Conservation (phyloP, 75 land plant genomes). For the Sequoia sempervirens region DNA sequence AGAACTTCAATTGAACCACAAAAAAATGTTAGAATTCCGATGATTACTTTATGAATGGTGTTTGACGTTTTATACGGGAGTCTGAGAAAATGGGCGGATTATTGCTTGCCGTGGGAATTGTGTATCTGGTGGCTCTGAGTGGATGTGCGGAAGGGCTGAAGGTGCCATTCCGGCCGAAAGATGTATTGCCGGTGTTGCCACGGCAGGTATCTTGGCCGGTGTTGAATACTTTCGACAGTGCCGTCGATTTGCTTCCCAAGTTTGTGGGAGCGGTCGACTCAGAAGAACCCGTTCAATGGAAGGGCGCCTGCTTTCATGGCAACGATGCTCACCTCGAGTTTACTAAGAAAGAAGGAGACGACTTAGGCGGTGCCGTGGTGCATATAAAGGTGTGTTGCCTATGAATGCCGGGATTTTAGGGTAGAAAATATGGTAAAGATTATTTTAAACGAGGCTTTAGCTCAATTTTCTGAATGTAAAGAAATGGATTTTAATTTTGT, state of each 20-base stretch:
- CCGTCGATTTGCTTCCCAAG: slow-evolving; percentile 80
- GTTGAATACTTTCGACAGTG: slow-evolving; percentile 65
- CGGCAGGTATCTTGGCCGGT: slow-evolving; percentile 84
- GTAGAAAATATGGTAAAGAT: neutral
- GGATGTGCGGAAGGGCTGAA: slow-evolving; percentile 31
- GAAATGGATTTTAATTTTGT: no score
- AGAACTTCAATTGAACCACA: no score
- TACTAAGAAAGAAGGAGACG: slow-evolving; percentile 27
- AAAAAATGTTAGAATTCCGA: no score
- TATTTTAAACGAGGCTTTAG: no score
- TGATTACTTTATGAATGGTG: no score
- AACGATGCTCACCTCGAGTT: slow-evolving; percentile 72
- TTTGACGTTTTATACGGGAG: neutral
- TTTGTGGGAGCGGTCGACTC: slow-evolving; percentile 72
- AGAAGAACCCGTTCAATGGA: slow-evolving; percentile 49
- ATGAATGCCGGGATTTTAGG: neutral
- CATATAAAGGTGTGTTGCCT: slow-evolving; percentile 32
- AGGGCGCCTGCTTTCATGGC: slow-evolving; percentile 76
- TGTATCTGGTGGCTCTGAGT: slow-evolving; percentile 5
- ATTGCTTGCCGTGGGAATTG: neutral
- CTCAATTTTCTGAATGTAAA: no score
- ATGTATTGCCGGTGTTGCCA: slow-evolving; percentile 82
- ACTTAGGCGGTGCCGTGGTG: slow-evolving; percentile 48
- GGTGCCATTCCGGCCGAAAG: slow-evolving; percentile 63
- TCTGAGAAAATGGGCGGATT: neutral